phyloP scores from a whole-genome alignment of 2,329 filamentous ascomycete genomes.

The Triangularia setosa region DNA sequence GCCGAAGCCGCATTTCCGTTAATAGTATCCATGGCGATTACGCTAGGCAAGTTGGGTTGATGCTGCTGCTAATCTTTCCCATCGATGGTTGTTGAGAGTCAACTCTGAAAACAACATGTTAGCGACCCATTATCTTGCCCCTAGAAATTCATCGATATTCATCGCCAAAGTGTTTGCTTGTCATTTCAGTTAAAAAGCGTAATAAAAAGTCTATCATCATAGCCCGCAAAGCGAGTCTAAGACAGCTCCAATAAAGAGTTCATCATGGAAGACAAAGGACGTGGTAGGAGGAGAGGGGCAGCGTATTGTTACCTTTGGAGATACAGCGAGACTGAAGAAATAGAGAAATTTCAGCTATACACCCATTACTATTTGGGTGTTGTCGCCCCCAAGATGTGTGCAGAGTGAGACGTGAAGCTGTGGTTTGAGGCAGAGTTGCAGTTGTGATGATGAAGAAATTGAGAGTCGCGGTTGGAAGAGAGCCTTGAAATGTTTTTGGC shows the following conservation, averaged over 20 bases:
- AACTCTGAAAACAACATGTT: constrained; percentile 6
- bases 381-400: background rate
- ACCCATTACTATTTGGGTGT: background rate
- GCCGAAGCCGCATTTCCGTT: constrained; percentile 36
- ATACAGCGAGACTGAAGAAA: background rate
- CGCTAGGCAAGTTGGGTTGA: background rate
- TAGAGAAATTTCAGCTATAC: background rate
- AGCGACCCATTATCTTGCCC: constrained; percentile 5
- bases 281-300: background rate
- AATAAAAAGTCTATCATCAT: constrained; percentile 51
- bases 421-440: background rate
- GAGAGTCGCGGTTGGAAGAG: constrained; percentile 1
- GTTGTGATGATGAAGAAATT: background rate
- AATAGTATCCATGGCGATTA: constrained; percentile 35
- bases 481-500: constrained; percentile 6
- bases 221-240: constrained; percentile 41
- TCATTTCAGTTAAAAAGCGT: constrained; percentile 29
- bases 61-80: background rate
- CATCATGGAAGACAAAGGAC: constrained; percentile 41
- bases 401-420: background rate
- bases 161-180: background rate
- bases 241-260: constrained; percentile 69
- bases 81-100: background rate
- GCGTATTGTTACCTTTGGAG: constrained; percentile 16
- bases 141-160: background rate